A percentile compares a stretch with the other conserved stretches of the same genome.
Conservation (phyloP, 164 flowering plant species). For the Houttuynia cordata region DNA sequence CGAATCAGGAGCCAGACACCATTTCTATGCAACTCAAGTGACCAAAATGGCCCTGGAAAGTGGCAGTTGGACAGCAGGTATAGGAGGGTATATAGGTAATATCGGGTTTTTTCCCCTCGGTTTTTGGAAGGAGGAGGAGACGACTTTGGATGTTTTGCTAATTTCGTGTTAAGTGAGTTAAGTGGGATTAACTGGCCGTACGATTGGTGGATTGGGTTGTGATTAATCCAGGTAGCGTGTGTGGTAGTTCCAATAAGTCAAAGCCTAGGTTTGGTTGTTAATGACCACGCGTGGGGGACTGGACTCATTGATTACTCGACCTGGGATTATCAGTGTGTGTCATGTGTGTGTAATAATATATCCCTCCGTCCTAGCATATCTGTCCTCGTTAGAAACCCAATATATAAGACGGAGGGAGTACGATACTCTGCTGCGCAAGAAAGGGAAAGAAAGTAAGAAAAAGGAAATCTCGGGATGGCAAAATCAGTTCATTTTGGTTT, state of each 20-base stretch:
- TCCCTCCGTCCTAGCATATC: too few relatives aligned
- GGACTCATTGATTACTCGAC: too few relatives aligned
- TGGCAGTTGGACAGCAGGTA: too few relatives aligned
- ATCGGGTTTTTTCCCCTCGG: not conserved
- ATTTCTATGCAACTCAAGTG: not conserved
- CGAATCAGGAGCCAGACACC: not conserved
- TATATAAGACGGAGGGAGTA: too few relatives aligned
- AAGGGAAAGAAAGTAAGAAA: too few relatives aligned
- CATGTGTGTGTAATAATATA: too few relatives aligned
- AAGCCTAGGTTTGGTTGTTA: not conserved
- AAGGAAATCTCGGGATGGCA: too few relatives aligned
- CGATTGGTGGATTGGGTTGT: not conserved
- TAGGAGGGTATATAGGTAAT: not conserved
- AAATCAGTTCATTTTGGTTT: too few relatives aligned
- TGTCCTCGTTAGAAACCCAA: too few relatives aligned
- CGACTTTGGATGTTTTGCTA: not conserved
- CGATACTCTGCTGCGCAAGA: too few relatives aligned
- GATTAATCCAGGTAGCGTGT: not conserved
- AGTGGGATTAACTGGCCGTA: not conserved
- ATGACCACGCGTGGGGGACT: too few relatives aligned
- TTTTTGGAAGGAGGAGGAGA: not conserved
- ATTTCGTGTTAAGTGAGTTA: not conserved
- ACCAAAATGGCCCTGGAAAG: not conserved
- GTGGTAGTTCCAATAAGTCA: not conserved
- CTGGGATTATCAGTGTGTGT: too few relatives aligned